Evolutionary conservation across 257 asterid genomes (phyloP).

Genomic region (Nicotiana tomentosiformis): DNA sequence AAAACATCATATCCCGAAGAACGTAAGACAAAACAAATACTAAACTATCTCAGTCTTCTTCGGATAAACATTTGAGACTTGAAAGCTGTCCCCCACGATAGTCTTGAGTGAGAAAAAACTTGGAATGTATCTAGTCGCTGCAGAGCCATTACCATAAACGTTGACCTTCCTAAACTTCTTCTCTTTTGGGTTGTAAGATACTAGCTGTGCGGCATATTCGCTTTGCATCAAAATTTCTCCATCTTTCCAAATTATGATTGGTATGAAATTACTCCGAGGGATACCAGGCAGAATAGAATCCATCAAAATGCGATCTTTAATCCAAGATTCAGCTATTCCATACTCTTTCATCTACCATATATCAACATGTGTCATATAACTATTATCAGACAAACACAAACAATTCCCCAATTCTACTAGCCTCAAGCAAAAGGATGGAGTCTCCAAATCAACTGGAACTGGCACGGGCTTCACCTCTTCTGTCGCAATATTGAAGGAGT

Average conservation of each 20-base stretch:
- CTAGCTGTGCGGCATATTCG: not conserved
- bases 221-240: not conserved
- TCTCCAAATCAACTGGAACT: not conserved
- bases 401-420: not conserved
- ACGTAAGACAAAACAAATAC: not conserved
- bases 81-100: too few relatives aligned
- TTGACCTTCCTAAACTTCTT: not conserved
- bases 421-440: not conserved
- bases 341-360: conserved; percentile 1
- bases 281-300: too few relatives aligned
- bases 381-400: not conserved
- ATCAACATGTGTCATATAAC: not conserved
- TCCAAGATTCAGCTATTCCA: not conserved
- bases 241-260: not conserved
- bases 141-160: not conserved
- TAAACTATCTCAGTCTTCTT: not conserved
- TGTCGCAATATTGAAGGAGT: not conserved
- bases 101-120: not conserved
- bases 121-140: not conserved
- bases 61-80: not conserved
- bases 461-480: not conserved
- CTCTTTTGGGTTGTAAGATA: not conserved
- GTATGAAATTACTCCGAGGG: too few relatives aligned
- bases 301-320: not conserved
- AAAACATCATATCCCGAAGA: not conserved